A percentile compares a stretch with the other conserved stretches of the same genome.
These are phyloP conservation scores for Pseudogymnoascus sp. DNA, from an alignment of 2,329 filamentous ascomycete genomes.

Conservation along the genomic window DNA sequence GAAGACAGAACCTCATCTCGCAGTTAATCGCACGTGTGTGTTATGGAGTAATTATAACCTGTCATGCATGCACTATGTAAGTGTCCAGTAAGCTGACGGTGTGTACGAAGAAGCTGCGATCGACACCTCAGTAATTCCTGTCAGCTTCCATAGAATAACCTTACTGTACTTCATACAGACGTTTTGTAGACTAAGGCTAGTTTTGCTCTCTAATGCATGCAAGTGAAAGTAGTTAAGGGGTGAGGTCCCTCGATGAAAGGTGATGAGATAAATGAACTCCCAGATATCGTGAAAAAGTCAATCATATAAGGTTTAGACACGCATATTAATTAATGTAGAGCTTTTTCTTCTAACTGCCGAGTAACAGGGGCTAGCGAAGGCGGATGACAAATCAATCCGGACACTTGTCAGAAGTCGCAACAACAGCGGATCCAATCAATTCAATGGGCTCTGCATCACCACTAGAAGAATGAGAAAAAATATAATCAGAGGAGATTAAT, in stretches of 20 bases:
- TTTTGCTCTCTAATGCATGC: not conserved
- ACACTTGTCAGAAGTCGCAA: no score
- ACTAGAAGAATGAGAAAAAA: no score
- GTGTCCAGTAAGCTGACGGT: not conserved
- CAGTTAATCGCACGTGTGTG: not conserved
- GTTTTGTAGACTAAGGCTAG: not conserved
- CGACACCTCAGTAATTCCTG: not conserved
- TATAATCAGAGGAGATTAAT: no score
- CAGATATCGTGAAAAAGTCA: not conserved
- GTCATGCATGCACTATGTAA: not conserved
- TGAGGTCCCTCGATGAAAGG: not conserved
- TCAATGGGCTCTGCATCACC: no score
- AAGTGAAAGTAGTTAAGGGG: not conserved
- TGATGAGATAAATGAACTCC: not conserved
- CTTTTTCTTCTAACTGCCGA: not conserved
- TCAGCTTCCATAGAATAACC: constrained; percentile 3
- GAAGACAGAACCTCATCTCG: not conserved
- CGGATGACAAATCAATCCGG: no score
- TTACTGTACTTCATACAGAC: not conserved
- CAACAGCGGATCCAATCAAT: no score
- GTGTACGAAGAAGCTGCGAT: not conserved
- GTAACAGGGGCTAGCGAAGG: not conserved
- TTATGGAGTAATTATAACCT: not conserved
- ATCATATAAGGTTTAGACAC: not conserved
- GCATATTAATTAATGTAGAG: not conserved